Percentiles rank a stretch among this genome's conserved stretches.
Evolutionary conservation across 2,329 filamentous ascomycete genomes (phyloP).

Genomic region (Fulvia fulva): DNA sequence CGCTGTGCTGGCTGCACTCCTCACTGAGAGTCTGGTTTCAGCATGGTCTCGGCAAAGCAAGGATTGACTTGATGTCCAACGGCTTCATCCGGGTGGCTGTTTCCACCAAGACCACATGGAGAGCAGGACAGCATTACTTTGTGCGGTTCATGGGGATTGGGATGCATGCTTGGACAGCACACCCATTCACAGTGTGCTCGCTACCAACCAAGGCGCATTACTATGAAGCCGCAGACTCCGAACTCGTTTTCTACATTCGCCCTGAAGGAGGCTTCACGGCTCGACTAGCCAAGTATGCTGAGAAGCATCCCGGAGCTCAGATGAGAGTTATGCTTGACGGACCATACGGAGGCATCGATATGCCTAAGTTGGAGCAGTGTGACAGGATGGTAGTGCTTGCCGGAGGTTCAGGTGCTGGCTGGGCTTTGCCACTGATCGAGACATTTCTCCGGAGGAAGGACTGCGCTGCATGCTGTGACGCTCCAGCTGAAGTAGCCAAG

Average conservation of each 20-base stretch:
- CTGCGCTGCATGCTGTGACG: constrained; percentile 15
- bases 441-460: constrained; percentile 27
- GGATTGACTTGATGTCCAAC: constrained; percentile 39
- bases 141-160: constrained; percentile 50
- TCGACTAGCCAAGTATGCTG: constrained; percentile 37
- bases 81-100: constrained; percentile 44
- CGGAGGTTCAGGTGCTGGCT: constrained; percentile 56
- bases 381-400: constrained; percentile 49
- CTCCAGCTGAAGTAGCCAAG: constrained; percentile 2
- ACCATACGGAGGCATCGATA: constrained; percentile 53
- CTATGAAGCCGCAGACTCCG: constrained; percentile 24
- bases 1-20: constrained; percentile 45
- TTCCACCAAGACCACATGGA: constrained; percentile 46
- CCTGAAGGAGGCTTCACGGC: constrained; percentile 50
- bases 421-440: constrained; percentile 49
- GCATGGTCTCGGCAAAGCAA: constrained; percentile 47
- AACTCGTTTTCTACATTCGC: constrained; percentile 54
- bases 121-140: constrained; percentile 54
- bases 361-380: constrained; percentile 36
- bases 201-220: constrained; percentile 33
- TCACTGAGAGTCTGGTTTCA: constrained; percentile 48
- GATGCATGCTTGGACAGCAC: constrained; percentile 44
- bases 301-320: constrained; percentile 31
- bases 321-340: constrained; percentile 54
- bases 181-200: constrained; percentile 56